phyloP scores from a whole-genome alignment of 2,329 filamentous ascomycete species.

The Neofusicoccum sp. region DNA sequence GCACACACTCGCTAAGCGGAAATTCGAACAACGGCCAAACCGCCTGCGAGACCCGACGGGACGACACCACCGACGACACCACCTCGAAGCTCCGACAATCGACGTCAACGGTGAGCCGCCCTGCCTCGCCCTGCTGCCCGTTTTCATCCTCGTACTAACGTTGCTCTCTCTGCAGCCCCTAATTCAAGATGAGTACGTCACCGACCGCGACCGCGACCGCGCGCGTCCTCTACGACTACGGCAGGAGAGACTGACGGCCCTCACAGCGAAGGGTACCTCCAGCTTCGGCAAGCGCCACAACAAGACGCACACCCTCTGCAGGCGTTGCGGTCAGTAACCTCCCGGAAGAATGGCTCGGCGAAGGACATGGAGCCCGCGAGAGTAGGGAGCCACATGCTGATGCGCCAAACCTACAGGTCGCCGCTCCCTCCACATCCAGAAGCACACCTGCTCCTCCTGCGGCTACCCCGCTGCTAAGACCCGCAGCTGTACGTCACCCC shows the following conservation, averaged over 20 bases:
- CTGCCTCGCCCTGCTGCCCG: background rate
- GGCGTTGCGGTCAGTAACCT: conserved; percentile 84
- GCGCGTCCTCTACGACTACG: conserved; percentile 24
- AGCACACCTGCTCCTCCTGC: conserved; percentile 95
- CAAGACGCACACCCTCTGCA: conserved; percentile 98
- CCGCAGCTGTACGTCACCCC: conserved; percentile 87
- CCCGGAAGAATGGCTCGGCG: conserved; percentile 17
- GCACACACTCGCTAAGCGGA: conserved; percentile 15
- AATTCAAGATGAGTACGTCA: conserved; percentile 59
- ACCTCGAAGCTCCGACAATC: conserved; percentile 20
- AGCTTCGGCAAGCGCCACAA: conserved; percentile 83
- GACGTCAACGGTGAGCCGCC: conserved; percentile 12
- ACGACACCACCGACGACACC: conserved; percentile 20
- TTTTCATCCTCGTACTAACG: background rate
- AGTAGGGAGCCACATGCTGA: conserved; percentile 33
- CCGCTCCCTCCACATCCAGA: conserved; percentile 98
- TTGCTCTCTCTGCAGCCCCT: conserved; percentile 38
- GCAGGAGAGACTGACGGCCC: conserved; percentile 43
- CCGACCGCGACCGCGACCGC: background rate
- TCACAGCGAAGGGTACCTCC: conserved; percentile 68
- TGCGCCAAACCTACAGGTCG: conserved; percentile 60
- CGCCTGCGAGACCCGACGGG: conserved; percentile 14
- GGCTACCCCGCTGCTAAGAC: conserved; percentile 97
- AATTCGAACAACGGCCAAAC: conserved; percentile 15
- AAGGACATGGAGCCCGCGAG: background rate